Percentiles rank a stretch among this genome's conserved stretches.
These are phyloP conservation scores for Clarkia xantiana DNA, from an alignment of 345 rosid genomes.

Conservation along the genomic window DNA sequence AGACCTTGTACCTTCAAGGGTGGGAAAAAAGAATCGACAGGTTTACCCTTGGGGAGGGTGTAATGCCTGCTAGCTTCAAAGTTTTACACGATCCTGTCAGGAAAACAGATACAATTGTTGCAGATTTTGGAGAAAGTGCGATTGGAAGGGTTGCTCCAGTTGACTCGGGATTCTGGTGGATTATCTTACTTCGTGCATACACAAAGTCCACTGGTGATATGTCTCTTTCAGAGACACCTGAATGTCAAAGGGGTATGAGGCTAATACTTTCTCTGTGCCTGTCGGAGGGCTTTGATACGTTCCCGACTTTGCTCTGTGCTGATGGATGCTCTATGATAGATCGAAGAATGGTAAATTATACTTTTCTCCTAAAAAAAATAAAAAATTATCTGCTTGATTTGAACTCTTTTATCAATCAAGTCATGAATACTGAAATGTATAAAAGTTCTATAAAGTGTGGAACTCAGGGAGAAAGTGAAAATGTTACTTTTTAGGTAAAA, in stretches of 20 bases:
- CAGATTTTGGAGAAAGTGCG: slow-evolving; percentile 71
- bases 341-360: slow-evolving; percentile 56
- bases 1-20: slow-evolving; percentile 60
- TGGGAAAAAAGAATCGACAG: slow-evolving; percentile 63
- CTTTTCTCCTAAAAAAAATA: slow-evolving; percentile 1
- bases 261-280: slow-evolving; percentile 50
- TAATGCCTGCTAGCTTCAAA: slow-evolving; percentile 74
- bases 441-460: no score
- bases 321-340: slow-evolving; percentile 40
- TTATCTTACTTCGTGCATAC: slow-evolving; percentile 70
- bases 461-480: no score
- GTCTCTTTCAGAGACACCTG: slow-evolving; percentile 45
- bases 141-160: slow-evolving; percentile 78
- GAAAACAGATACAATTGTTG: slow-evolving; percentile 42
- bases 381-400: background rate
- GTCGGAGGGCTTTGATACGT: slow-evolving; percentile 71
- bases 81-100: slow-evolving; percentile 62
- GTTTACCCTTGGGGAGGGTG: slow-evolving; percentile 75
- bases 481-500: no score
- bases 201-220: slow-evolving; percentile 64
- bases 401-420: background rate
- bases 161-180: slow-evolving; percentile 87
- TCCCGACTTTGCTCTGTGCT: slow-evolving; percentile 35
- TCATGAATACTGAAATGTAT: no score
- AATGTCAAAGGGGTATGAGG: slow-evolving; percentile 65